Evolutionary conservation across 169 alveolate species (phyloP), one percentile per base, ranked within the genome.

Genomic region (Plasmodium gonderi): DNA sequence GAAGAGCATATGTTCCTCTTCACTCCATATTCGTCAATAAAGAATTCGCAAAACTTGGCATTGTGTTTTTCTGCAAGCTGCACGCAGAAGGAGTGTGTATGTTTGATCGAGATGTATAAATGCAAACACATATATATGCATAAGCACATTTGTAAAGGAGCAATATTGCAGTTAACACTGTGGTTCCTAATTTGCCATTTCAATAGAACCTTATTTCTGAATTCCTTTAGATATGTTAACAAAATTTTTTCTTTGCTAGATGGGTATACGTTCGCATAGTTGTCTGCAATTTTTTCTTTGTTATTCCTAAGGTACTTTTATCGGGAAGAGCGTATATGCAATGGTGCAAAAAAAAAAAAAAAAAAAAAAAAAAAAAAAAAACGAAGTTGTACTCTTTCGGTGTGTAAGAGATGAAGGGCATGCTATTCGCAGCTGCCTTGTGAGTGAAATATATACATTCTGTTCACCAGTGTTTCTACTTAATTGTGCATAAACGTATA

Each of bases 1-100:
- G 92, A 85, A 14, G 92, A 85, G 47, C 89, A 75, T 38, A 85
- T 36, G 14, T 85, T 85, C 65, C 33, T 85, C 51, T 77, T 75
- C 64, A 20, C 42, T 75, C 92, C 92, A 75, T 85, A 85, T 51
- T 85, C 92, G 29, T 85, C 92, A 60, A 85, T 74, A 40, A 85
- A 85, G 36, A 20, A 51, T 75, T 85, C 92, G 67, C 89, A 75
- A 29, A 85, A 85, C 8, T 74, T 33, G 38, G 78, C 78, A 14
- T 49, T 38, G 78, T 85, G 44, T 75, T 51, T 85, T 44, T 40
- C 79, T 74, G 54, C 44, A 29, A 85, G 92, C 92, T 85, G 78
- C 38, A n/a, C n/a, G 14, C 36, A 51, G 23, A 31, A 36, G 42
- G 20, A 60, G 77, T 17, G 23, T 38, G 23, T 20, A 4, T 64